These are phyloP conservation scores for Phoenix roebelenii DNA, from an alignment of 176 grass and related monocot genomes.

Conservation along the genomic window DNA sequence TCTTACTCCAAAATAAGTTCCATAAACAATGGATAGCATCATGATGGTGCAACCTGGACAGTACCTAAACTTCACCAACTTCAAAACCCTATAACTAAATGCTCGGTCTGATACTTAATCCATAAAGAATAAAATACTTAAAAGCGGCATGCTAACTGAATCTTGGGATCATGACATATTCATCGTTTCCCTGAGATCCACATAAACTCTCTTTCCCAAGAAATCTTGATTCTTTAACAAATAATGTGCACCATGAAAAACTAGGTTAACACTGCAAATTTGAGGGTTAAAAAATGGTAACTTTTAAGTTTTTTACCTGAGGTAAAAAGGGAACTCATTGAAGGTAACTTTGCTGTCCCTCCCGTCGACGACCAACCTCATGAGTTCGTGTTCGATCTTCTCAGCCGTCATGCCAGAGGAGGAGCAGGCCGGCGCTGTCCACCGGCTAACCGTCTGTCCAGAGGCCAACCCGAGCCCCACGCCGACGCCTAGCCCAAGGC, in stretches of 20 bases:
- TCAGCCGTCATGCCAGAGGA: background rate
- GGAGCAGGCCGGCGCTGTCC: slow-evolving; percentile 1
- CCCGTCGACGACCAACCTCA: slow-evolving; percentile 10
- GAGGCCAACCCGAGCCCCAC: slow-evolving; percentile 75
- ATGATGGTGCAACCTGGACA: too few species aligned
- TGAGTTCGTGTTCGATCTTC: slow-evolving; percentile 14
- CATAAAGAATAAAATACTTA: too few species aligned
- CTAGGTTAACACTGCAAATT: background rate
- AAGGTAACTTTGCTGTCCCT: slow-evolving; percentile 16
- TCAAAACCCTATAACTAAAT: too few species aligned
- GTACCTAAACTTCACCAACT: too few species aligned
- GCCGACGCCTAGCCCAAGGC: slow-evolving; percentile 74
- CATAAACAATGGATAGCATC: too few species aligned
- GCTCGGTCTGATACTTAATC: too few species aligned
- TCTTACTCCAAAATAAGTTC: too few species aligned
- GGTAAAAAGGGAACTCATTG: slow-evolving; percentile 15
- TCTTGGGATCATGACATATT: too few species aligned
- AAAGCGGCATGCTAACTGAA: too few species aligned
- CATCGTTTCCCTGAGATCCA: too few species aligned
- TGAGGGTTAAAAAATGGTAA: background rate
- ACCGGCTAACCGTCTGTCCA: slow-evolving; percentile 27
- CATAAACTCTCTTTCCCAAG: too few species aligned
- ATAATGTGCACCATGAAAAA: too few species aligned
- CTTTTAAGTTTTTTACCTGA: background rate
- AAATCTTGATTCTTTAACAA: background rate